Evolutionary conservation across 805 yeast genomes (phyloP).

Genomic region (Grigorovia transvaalensis): DNA sequence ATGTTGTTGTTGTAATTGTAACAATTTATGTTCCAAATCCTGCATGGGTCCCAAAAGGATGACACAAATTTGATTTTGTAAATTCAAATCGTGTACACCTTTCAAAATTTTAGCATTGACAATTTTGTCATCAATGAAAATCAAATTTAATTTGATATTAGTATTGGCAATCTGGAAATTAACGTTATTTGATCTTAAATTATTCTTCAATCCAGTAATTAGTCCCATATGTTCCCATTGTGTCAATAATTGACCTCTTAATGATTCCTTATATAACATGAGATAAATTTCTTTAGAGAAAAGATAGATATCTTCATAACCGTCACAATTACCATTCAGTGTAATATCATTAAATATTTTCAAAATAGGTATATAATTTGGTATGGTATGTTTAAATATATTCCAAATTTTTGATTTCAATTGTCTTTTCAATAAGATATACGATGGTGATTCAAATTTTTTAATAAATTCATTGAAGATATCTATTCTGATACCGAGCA

Average conservation of each 20-base stretch:
- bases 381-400: constrained; percentile 31
- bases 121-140: constrained; percentile 11
- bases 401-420: constrained; percentile 23
- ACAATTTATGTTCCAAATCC: constrained; percentile 12
- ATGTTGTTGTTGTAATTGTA: constrained; percentile 5
- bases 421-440: constrained; percentile 26
- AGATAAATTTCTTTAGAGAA: constrained; percentile 22
- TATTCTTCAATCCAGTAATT: constrained; percentile 13
- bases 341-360: constrained; percentile 11
- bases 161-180: constrained; percentile 5
- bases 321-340: constrained; percentile 6
- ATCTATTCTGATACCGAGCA: constrained; percentile 34
- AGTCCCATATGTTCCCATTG: constrained; percentile 8
- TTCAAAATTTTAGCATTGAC: constrained; percentile 10
- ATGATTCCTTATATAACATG: constrained; percentile 8
- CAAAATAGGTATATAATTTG: constrained; percentile 20
- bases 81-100: constrained; percentile 3
- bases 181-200: constrained; percentile 12
- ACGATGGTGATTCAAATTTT: constrained; percentile 29
- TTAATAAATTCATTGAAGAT: constrained; percentile 22
- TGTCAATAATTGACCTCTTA: constrained; percentile 10
- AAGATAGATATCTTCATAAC: constrained; percentile 14
- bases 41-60: constrained; percentile 17
- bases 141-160: constrained; percentile 9
- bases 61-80: constrained; percentile 8